These are phyloP conservation scores for Gossypium thurberi DNA, from an alignment of 345 rosid genomes.

Conservation along the genomic window DNA sequence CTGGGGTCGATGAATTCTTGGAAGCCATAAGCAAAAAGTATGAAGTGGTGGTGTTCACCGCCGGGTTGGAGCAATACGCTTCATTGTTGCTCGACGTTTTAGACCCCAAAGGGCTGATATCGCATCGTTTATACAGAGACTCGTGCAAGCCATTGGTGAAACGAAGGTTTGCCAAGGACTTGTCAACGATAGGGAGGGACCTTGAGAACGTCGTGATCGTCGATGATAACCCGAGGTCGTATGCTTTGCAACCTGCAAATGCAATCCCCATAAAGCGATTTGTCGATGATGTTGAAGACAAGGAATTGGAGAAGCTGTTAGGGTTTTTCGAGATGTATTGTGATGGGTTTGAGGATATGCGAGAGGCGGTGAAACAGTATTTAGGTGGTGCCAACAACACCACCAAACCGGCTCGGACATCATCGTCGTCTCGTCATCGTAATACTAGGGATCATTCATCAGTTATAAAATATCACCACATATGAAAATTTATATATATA, in stretches of 20 bases:
- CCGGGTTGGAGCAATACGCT: constrained; percentile 70
- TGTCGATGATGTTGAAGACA: constrained; percentile 41
- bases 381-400: background rate
- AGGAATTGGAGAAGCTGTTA: constrained; percentile 43
- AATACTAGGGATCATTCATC: no score
- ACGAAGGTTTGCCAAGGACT: constrained; percentile 66
- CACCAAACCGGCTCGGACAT: no score
- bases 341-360: constrained; percentile 53
- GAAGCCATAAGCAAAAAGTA: constrained; percentile 38
- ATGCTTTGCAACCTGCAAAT: constrained; percentile 60
- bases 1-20: constrained; percentile 74
- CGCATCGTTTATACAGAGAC: constrained; percentile 61
- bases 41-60: constrained; percentile 80
- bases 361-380: constrained; percentile 34
- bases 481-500: no score
- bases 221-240: constrained; percentile 78
- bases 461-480: no score
- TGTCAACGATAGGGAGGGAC: constrained; percentile 57
- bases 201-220: constrained; percentile 53
- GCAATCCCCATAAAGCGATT: constrained; percentile 66
- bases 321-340: constrained; percentile 44
- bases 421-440: no score
- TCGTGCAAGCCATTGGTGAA: constrained; percentile 51
- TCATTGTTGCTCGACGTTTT: constrained; percentile 57
- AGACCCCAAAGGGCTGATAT: constrained; percentile 46